Conservation (phyloP, 768 basidiomycete genomes). For the Omphalotus guepiniiformis region DNA sequence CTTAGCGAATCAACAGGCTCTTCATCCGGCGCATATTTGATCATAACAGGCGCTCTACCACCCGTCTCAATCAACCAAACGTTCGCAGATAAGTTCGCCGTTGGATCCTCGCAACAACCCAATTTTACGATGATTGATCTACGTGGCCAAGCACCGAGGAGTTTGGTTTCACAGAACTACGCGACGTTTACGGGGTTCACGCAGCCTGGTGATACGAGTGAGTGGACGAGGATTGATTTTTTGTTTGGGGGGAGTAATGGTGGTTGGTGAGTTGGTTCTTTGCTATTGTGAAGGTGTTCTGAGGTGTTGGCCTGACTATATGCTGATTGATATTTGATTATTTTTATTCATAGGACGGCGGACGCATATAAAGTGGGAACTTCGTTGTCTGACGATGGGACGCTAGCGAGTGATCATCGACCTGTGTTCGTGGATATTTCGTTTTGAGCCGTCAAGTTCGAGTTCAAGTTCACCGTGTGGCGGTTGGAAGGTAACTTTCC, state of each 20-base stretch:
- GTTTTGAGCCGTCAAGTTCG: too few relatives aligned
- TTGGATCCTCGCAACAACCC: slow-evolving; percentile 25
- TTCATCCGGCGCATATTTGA: slow-evolving; percentile 47
- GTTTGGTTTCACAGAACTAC: slow-evolving; percentile 39
- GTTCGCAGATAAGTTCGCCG: slow-evolving; percentile 38
- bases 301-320: slow-evolving; percentile 28
- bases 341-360: slow-evolving; percentile 27
- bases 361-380: slow-evolving; percentile 34
- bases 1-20: slow-evolving; percentile 36
- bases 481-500: too few relatives aligned
- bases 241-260: slow-evolving; percentile 45
- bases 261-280: slow-evolving; percentile 12
- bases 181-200: slow-evolving; percentile 52
- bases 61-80: slow-evolving; percentile 38
- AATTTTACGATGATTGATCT: slow-evolving; percentile 43
- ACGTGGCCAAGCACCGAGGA: slow-evolving; percentile 35
- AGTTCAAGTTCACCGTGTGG: too few relatives aligned
- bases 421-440: slow-evolving; percentile 49
- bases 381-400: slow-evolving; percentile 44
- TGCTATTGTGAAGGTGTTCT: not conserved
- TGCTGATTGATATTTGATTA: not conserved
- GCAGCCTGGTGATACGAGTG: slow-evolving; percentile 30
- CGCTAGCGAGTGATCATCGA: slow-evolving; percentile 53
- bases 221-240: slow-evolving; percentile 46
- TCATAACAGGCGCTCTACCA: slow-evolving; percentile 38